Conservation (phyloP, 805 yeast genomes). For the Schwanniomyces pseudopolymorphus region DNA sequence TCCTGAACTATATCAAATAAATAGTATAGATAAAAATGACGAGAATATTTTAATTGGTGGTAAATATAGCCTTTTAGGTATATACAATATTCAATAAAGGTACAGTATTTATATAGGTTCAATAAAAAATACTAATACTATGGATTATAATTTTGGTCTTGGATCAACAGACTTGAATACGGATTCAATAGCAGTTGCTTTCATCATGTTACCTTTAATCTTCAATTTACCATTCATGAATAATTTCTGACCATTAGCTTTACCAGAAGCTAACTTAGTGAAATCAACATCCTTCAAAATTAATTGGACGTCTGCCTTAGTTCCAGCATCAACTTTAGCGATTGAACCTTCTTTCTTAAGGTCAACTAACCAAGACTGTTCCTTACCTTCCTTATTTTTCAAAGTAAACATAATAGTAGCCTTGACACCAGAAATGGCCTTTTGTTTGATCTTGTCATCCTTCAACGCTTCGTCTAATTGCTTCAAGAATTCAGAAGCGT, state of each 20-base stretch:
- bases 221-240: conserved; percentile 83
- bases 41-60: conserved; percentile 9
- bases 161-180: conserved; percentile 55
- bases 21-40: conserved; percentile 9
- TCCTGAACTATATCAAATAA: conserved; percentile 20
- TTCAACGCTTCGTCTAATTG: conserved; percentile 38
- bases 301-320: conserved; percentile 63
- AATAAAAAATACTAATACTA: too few relatives aligned
- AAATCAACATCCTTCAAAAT: conserved; percentile 67
- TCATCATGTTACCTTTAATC: conserved; percentile 88
- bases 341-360: conserved; percentile 58
- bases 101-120: too few relatives aligned
- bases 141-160: conserved; percentile 44
- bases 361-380: conserved; percentile 66
- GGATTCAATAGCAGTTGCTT: conserved; percentile 74
- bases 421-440: conserved; percentile 50
- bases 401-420: conserved; percentile 67
- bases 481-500: conserved; percentile 42
- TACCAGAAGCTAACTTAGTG: conserved; percentile 69
- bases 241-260: conserved; percentile 81
- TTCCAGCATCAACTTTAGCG: conserved; percentile 42
- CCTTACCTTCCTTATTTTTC: conserved; percentile 59
- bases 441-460: conserved; percentile 32
- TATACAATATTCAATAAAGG: too few relatives aligned
- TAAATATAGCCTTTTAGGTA: conserved; percentile 8